Evolutionary conservation across 192 early-diverging fungal species (phyloP), one percentile per base, ranked within the genome.

Genomic region (Phycomyces blakesleeanus): DNA sequence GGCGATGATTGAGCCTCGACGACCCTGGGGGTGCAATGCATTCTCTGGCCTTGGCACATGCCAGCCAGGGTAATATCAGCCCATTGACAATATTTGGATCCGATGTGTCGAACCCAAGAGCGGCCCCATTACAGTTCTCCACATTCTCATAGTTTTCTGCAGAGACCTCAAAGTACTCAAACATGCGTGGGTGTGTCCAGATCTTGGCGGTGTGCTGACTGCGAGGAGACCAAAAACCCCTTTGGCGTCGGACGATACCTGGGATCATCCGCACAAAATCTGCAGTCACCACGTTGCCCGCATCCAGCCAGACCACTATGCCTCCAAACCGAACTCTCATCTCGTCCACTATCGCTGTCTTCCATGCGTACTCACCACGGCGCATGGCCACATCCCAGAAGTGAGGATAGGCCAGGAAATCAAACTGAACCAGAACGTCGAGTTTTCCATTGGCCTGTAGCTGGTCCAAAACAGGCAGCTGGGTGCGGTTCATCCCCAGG

Each of bases 291-390:
- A 76, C 60, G 37, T 80, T 74, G 37, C 81, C 81, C 0, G 81
- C 73, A 58, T 83, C 81, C 12, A 83, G 61, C 81, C 81, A 83
- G 0, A 79, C 64, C 1, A 83, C 24, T 12, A 78, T 60, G 10
- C 81, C 81, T 25, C 54, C 40, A 52, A 77, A 73, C 42, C 77
- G 67, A 34, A 75, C 51, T 2, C 72, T 62, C 0, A 76, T 78
- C 51, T 83, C 78, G 39, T 77, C 65, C 21, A 83, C 64, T 52
- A 83, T 83, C 0, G 78, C 81, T 0, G 81, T 71, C 55, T 83
- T 83, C 81, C 81, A 83, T 20, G 69, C 81, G 56, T 83, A 83
- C 64, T 83, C 78, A 47, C 81, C 81, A 34, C 71, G 64, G 25
- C 70, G 73, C 18, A 78, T 52, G 0, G 61, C 71, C 27, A 83